phyloP scores from a whole-genome alignment of 495 filamentous ascomycete genomes.

The Lophium mytilinum region DNA sequence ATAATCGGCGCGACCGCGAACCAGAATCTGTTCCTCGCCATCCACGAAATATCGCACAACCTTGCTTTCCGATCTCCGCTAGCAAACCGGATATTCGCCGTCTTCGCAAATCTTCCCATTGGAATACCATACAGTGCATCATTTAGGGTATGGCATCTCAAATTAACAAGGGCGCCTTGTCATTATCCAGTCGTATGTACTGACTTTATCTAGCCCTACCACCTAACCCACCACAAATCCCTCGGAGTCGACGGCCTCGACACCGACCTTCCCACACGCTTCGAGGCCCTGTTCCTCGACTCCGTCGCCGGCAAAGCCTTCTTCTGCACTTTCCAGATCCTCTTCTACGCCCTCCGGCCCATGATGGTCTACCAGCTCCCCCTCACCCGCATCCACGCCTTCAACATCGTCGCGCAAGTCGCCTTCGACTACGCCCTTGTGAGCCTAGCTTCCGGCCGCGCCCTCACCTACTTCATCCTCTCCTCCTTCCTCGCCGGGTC shows the following conservation, averaged over 20 bases:
- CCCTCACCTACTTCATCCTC: conserved; percentile 69
- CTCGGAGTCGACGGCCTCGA: conserved; percentile 95
- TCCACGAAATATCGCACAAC: conserved; percentile 98
- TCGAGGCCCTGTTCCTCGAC: conserved; percentile 91
- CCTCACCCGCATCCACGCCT: conserved; percentile 72
- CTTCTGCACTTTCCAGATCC: conserved; percentile 98
- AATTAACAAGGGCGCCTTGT: no score
- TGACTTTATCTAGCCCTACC: conserved; percentile 65
- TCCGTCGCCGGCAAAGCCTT: conserved; percentile 97
- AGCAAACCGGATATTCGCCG: conserved; percentile 76
- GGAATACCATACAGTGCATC: conserved; percentile 93
- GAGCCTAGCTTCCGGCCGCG: conserved; percentile 44
- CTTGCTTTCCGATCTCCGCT: conserved; percentile 82
- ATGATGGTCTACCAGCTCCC: conserved; percentile 90
- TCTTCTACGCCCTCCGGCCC: conserved; percentile 98
- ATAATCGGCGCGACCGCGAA: conserved; percentile 91
- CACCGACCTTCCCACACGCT: conserved; percentile 85
- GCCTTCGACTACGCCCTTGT: conserved; percentile 68
- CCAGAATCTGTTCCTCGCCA: conserved; percentile 97
- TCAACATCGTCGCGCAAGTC: conserved; percentile 72
- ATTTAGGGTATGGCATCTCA: conserved; percentile 56
- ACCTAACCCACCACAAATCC: conserved; percentile 98
- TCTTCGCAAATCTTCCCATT: conserved; percentile 93
- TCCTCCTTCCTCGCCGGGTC: conserved; percentile 89
- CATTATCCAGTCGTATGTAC: neutral